Percentiles rank a stretch among this genome's conserved stretches.
Evolutionary conservation across 177 flowering plant species (phyloP).

Genomic region (Vitis hybrid): DNA sequence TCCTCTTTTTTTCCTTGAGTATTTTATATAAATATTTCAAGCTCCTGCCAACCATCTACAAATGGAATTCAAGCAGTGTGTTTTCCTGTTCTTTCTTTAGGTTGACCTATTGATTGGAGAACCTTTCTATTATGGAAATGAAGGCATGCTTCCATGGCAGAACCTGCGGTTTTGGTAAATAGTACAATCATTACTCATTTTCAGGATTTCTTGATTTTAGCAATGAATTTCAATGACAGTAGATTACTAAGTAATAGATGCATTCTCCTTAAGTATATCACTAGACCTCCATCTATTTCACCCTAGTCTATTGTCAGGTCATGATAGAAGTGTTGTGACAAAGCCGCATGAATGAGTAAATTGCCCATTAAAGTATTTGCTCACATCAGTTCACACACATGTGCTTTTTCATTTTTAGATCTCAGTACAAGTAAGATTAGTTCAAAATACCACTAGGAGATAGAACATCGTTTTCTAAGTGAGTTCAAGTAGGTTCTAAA

Average conservation of each 20-base stretch:
- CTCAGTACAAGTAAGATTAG: too few species aligned
- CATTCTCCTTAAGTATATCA: background rate
- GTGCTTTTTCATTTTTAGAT: too few species aligned
- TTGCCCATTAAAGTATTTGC: too few species aligned
- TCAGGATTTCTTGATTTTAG: background rate
- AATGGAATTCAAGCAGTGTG: background rate
- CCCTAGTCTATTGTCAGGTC: too few species aligned
- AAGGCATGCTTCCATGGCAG: constrained; percentile 89
- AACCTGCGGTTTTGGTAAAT: constrained; percentile 86
- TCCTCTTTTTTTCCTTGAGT: background rate
- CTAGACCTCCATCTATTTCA: too few species aligned
- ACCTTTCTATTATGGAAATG: constrained; percentile 80
- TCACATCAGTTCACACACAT: too few species aligned
- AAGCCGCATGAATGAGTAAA: background rate
- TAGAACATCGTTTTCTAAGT: too few species aligned
- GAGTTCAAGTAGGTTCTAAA: too few species aligned
- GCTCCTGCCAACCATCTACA: background rate
- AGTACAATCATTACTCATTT: background rate
- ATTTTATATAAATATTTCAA: background rate
- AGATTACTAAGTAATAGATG: background rate
- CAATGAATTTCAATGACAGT: background rate
- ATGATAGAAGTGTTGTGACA: background rate
- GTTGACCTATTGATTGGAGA: constrained; percentile 79
- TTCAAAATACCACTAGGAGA: too few species aligned
- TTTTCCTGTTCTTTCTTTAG: constrained; percentile 35